These are phyloP conservation scores for Homolaphlyctis polyrhiza DNA, from an alignment of 371 early-diverging fungal genomes.

Conservation along the genomic window DNA sequence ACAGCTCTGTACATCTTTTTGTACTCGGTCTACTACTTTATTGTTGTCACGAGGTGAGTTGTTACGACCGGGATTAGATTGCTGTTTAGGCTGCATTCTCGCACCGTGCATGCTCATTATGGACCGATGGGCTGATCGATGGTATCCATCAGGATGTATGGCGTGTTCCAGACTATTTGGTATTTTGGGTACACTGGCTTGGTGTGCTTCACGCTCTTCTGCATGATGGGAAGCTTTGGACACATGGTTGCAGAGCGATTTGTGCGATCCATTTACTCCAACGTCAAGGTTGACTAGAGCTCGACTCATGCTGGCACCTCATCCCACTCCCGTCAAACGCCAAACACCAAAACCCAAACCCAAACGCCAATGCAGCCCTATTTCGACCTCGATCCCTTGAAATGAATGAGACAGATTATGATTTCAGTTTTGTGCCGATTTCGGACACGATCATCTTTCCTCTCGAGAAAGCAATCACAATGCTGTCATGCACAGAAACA, in stretches of 20 bases:
- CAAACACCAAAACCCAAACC: too few species aligned
- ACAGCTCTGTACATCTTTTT: slow-evolving; percentile 73
- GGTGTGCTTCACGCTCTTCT: slow-evolving; percentile 59
- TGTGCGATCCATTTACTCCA: slow-evolving; percentile 66
- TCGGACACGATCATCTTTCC: too few species aligned
- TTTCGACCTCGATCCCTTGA: too few species aligned
- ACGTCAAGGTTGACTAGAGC: slow-evolving; percentile 40
- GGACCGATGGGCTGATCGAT: background rate
- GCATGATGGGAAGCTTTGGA: slow-evolving; percentile 67
- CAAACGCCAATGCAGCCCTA: too few species aligned
- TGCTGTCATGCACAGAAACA: too few species aligned
- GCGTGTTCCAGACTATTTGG: slow-evolving; percentile 71
- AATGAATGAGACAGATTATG: too few species aligned
- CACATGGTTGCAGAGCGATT: slow-evolving; percentile 59
- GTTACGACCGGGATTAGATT: background rate
- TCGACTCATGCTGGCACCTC: too few species aligned
- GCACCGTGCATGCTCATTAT: background rate
- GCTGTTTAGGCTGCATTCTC: background rate
- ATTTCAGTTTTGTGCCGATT: too few species aligned
- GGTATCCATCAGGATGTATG: slow-evolving; percentile 62
- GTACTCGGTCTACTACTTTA: slow-evolving; percentile 75
- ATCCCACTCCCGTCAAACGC: too few species aligned
- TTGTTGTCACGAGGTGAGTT: slow-evolving; percentile 62
- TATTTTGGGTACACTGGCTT: slow-evolving; percentile 78
- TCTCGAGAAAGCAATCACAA: too few species aligned